Evolutionary conservation across 1,284 basidiomycete species (phyloP), one percentile per base, ranked within the genome.

Genomic region (Sporisorium exsertum): DNA sequence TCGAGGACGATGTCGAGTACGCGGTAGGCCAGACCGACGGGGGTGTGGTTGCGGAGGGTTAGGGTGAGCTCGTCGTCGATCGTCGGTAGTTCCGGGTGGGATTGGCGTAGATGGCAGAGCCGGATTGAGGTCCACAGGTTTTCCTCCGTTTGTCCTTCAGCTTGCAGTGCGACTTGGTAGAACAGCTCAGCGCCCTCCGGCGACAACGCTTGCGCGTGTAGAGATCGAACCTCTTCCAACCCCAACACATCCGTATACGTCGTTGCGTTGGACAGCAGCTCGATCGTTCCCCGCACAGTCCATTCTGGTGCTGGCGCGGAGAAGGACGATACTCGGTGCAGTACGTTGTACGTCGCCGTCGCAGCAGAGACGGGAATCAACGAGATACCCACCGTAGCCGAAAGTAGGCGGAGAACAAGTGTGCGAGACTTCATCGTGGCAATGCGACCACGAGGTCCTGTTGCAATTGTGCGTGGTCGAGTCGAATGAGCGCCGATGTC

Each of bases 71-170:
- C 50, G 32, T 77, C 74, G 5, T 72, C 69, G 27, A 77, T 27
- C 0, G 49, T 51, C 0, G 51, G 42, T 3, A 76, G 35, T 8
- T 55, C 43, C 0, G 54, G 32, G 24, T 68, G 51, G 15, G 26
- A 37, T 35, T 77, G 74, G 7, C 65, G 54, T 9, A 77, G 45
- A 12, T 69, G 69, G 29, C 74, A 77, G 18, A 72, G 43, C 6
- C 5, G n/a, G 0, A 76, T 33, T 2, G 40, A 53, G 0, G 73
- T 76, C 8, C 24, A 20, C 10, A 63, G 18, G n/a, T n/a, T n/a
- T n/a, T n/a, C n/a, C n/a, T n/a, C 18, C n/a, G 26, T 6, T 51
- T 42, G 8, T 51, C 20, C 8, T 43, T 29, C 7, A 8, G 9
- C 51, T 51, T 12, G 24, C 40, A 70, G 22, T 1, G 57, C 56